A percentile compares a stretch with the other conserved stretches of the same genome.
phyloP scores from a whole-genome alignment of 2,329 filamentous ascomycete species.

The Aspergillus nomiae region DNA sequence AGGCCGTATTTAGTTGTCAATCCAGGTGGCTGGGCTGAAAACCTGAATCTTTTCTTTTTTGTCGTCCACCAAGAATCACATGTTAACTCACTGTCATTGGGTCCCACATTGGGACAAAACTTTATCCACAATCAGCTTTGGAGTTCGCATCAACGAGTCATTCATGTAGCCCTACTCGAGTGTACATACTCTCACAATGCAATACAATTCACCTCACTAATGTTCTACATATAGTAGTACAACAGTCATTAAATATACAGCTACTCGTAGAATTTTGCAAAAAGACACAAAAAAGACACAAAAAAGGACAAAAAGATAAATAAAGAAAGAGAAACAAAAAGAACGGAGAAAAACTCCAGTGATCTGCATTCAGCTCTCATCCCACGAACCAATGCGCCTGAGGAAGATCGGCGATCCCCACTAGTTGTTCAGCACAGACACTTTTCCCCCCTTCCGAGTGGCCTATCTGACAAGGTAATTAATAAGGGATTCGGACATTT shows the following conservation, averaged over 20 bases:
- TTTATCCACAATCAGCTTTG: not conserved
- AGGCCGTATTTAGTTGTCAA: not conserved
- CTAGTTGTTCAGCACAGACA: not conserved
- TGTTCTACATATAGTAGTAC: not conserved
- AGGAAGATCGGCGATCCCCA: not conserved
- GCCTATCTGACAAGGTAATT: not conserved
- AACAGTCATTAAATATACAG: not conserved
- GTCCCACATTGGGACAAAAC: not conserved
- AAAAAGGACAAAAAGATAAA: not conserved
- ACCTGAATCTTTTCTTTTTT: not conserved
- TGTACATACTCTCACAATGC: not conserved
- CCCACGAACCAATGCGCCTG: not conserved
- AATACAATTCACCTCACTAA: not conserved
- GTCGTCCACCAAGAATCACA: not conserved
- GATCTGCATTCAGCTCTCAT: not conserved
- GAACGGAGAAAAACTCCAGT: not conserved
- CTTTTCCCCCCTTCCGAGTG: not conserved
- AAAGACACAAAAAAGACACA: not conserved
- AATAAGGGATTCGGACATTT: not conserved
- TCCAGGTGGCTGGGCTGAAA: conserved; percentile 16
- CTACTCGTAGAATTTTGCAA: not conserved
- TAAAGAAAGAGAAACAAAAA: not conserved
- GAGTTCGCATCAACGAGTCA: not conserved
- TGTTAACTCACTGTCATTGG: not conserved
- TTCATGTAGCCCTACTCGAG: not conserved